phyloP scores from a whole-genome alignment of 2,329 filamentous ascomycete genomes.

The Phaeomoniella chlamydospora region DNA sequence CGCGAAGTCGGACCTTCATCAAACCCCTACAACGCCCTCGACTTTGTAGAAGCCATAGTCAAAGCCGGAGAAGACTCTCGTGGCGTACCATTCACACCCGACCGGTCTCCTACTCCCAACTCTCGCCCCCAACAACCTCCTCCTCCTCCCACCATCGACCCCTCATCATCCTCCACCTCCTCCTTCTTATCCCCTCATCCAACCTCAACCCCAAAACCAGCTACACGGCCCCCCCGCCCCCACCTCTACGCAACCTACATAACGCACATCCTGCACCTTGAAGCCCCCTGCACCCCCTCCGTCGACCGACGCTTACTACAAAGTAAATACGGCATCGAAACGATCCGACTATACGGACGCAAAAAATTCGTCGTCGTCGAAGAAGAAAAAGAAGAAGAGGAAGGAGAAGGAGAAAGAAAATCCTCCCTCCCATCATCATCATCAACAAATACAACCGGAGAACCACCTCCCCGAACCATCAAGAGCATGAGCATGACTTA shows the following conservation, averaged over 20 bases:
- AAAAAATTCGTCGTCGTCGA: conserved; percentile 9
- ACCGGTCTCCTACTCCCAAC: conserved; percentile 4
- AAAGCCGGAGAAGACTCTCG: conserved; percentile 58
- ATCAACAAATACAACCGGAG: too few relatives aligned
- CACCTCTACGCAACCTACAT: conserved; percentile 7
- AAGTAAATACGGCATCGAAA: conserved; percentile 40
- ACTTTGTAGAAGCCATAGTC: conserved; percentile 71
- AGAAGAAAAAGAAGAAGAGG: conserved; percentile 16
- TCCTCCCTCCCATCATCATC: too few relatives aligned
- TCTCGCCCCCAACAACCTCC: conserved; percentile 5
- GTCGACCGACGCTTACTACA: conserved; percentile 9
- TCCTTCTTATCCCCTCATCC: too few relatives aligned
- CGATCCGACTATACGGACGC: conserved; percentile 57
- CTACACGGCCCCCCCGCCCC: conserved; percentile 1
- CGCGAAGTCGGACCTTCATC: conserved; percentile 66
- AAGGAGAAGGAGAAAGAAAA: conserved; percentile 31
- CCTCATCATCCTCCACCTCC: not conserved
- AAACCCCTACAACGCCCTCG: conserved; percentile 54
- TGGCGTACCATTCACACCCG: too few relatives aligned
- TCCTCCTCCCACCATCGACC: not conserved
- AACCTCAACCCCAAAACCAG: conserved; percentile 1
- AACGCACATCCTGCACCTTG: conserved; percentile 12
- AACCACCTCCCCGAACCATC: too few relatives aligned
- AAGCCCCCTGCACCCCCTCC: conserved; percentile 7
- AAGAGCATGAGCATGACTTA: conserved; percentile 52